Evolutionary conservation across 1,139 yeast genomes (phyloP).

Genomic region (Diutina catenulata): DNA sequence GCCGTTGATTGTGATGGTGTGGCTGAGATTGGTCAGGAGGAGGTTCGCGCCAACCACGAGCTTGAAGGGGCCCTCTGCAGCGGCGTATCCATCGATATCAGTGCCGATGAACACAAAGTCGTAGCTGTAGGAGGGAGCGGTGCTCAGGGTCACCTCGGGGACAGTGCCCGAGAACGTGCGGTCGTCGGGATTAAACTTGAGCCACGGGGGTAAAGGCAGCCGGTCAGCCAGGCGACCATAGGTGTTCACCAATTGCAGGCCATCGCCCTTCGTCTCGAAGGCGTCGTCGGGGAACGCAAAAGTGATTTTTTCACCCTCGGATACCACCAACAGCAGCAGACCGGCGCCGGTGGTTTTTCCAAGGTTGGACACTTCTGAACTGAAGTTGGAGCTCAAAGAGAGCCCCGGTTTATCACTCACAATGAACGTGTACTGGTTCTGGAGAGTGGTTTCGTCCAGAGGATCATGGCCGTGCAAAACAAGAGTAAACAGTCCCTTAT

Average conservation of each 20-base stretch:
- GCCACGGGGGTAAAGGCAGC: conserved; percentile 88
- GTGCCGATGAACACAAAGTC: conserved; percentile 70
- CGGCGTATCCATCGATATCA: conserved; percentile 66
- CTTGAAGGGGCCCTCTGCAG: conserved; percentile 57
- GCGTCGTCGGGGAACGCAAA: conserved; percentile 49
- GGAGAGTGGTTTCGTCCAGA: conserved; percentile 28
- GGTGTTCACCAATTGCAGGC: conserved; percentile 45
- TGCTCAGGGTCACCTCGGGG: conserved; percentile 70
- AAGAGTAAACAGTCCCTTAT: conserved; percentile 34
- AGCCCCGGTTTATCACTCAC: conserved; percentile 47
- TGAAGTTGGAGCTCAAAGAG: conserved; percentile 20
- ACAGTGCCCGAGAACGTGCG: conserved; percentile 79
- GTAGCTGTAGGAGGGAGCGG: conserved; percentile 77
- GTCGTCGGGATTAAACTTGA: conserved; percentile 47
- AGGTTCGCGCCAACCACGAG: conserved; percentile 82
- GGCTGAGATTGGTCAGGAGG: conserved; percentile 49
- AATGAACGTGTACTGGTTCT: conserved; percentile 43
- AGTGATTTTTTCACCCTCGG: conserved; percentile 55
- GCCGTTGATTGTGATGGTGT: conserved; percentile 49
- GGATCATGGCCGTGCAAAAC: conserved; percentile 56
- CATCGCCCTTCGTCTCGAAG: conserved; percentile 37
- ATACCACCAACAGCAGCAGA: conserved; percentile 36
- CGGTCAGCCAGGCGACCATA: conserved; percentile 76
- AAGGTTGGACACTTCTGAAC: not conserved
- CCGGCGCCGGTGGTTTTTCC: conserved; percentile 2